Evolutionary conservation across 345 rosid genomes (phyloP), one percentile per base, ranked within the genome.

Genomic region (Kernera saxatilis): DNA sequence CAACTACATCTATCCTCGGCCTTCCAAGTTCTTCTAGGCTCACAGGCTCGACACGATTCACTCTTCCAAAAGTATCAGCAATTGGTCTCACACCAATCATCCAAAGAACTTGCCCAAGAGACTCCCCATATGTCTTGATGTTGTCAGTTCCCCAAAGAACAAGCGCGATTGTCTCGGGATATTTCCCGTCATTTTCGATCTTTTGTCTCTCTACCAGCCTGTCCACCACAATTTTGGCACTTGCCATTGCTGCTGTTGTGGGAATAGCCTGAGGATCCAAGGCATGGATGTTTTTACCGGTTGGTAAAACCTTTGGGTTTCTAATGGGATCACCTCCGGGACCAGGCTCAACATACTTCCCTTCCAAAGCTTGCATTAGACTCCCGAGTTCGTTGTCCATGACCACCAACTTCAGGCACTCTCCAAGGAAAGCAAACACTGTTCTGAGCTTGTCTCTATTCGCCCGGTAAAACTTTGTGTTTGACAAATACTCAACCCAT

Each of bases 111-210:
- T 94, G 99, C 52, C 86, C 99, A 30, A 94, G 81, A 17, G 99
- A 94, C 79, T 94, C 99, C 8, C 99, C 99, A 30, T 94, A 94
- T 13, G 99, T 94, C 80, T 94, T 94, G 50, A 94, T 94, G 57
- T 94, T 94, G 75, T 94, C 99, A 2, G 97, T 94, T 78, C 99
- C 99, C 99, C 97, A 94, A 39, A 94, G 75, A 36, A 94, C 99
- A 40, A 94, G 96, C 2, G 99, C 97, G 25, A 94, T 69, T 12
- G 97, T 94, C 90, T 94, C 99, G 0, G 97, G 99, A 79, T 89
- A 91, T 27, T 89, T 86, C 52, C 99, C 99, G 0, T 85, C 97
- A 62, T 91, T 94, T 18, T 91, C 99, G 4, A 69, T 64, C 83
- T 85, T 91, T 73, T 94, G 96, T 70, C 97, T 91, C 81, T 94